A percentile compares a stretch with the other conserved stretches of the same genome.
Evolutionary conservation across 257 asterid species (phyloP).

Genomic region (Jacaranda copaia): DNA sequence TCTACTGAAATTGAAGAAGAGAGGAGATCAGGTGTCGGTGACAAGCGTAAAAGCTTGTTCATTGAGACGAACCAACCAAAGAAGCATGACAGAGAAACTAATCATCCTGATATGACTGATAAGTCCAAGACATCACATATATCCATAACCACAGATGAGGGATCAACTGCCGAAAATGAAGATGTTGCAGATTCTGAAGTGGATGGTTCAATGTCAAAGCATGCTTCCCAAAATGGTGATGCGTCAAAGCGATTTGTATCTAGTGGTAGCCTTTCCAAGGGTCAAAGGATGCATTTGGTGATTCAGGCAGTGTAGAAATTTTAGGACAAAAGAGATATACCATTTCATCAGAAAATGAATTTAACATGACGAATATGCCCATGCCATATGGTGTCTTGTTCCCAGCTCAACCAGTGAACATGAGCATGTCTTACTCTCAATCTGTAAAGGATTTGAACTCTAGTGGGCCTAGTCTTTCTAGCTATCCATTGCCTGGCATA

Average conservation of each 20-base stretch:
- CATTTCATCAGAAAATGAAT: conserved; percentile 79
- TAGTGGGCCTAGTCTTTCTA: conserved; percentile 49
- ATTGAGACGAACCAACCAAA: conserved; percentile 62
- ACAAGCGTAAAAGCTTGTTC: conserved; percentile 68
- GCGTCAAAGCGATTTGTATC: conserved; percentile 48
- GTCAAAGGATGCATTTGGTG: conserved; percentile 62
- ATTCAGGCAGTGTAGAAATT: conserved; percentile 61
- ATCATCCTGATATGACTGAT: conserved; percentile 54
- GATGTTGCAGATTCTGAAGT: conserved; percentile 97
- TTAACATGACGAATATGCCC: conserved; percentile 53
- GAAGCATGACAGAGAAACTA: conserved; percentile 67
- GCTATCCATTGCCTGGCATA: conserved; percentile 61
- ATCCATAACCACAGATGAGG: conserved; percentile 91
- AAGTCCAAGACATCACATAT: conserved; percentile 77
- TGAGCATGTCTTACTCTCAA: conserved; percentile 64
- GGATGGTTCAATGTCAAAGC: conserved; percentile 81
- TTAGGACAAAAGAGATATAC: conserved; percentile 71
- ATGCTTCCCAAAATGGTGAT: conserved; percentile 59
- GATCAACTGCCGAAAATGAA: conserved; percentile 95
- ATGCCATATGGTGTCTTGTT: conserved; percentile 56
- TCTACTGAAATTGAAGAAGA: conserved; percentile 62
- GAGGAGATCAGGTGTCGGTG: conserved; percentile 61
- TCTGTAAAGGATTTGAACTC: conserved; percentile 58
- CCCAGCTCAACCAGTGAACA: conserved; percentile 58
- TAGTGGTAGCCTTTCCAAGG: conserved; percentile 50